Evolutionary conservation across 306 rosid species (phyloP).

Genomic region (Ochetophila trinervis): DNA sequence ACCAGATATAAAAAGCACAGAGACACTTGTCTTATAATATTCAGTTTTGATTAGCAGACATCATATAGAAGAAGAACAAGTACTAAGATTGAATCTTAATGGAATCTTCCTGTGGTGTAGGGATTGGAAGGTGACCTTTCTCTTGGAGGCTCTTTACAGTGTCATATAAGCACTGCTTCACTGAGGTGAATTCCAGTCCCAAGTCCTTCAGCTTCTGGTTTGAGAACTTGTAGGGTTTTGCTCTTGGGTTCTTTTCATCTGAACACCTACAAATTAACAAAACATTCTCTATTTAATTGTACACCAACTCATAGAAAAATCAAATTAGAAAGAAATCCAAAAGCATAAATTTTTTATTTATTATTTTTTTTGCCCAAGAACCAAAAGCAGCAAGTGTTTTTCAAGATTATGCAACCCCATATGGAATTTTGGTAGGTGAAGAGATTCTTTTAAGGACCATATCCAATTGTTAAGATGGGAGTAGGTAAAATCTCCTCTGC

Average conservation of each 20-base stretch:
- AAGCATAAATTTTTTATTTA: no score
- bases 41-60: background rate
- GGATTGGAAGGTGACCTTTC: conserved; percentile 69
- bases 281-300: background rate
- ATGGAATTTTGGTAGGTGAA: no score
- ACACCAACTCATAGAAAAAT: background rate
- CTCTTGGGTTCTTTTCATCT: conserved; percentile 74
- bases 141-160: conserved; percentile 83
- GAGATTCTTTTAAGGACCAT: no score
- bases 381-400: no score
- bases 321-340: no score
- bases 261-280: conserved; percentile 48
- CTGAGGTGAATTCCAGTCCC: conserved; percentile 74
- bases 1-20: no score
- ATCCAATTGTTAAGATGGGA: no score
- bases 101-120: conserved; percentile 37
- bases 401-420: no score
- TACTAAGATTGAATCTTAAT: conserved; percentile 24
- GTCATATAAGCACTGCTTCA: conserved; percentile 71
- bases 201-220: conserved; percentile 64
- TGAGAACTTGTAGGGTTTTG: conserved; percentile 62
- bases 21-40: no score
- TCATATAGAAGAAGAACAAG: background rate
- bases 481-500: no score
- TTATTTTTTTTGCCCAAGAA: no score